Evolutionary conservation across 352 stramenopile species (phyloP).

Genomic region (Phytophthora chlamydospora): DNA sequence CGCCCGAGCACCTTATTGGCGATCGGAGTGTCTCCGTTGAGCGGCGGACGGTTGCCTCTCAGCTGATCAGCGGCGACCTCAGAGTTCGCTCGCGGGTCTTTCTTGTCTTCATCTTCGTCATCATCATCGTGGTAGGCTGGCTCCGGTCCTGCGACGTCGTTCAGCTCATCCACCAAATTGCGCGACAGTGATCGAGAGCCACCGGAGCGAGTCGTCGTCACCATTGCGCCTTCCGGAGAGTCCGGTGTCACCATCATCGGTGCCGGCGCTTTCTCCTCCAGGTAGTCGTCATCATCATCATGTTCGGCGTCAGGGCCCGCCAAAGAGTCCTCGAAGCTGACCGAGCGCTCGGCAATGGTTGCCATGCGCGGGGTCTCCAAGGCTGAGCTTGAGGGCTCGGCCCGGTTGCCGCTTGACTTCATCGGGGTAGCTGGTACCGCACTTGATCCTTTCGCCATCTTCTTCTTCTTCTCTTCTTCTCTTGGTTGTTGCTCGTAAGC

Average conservation of each 20-base stretch:
- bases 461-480: conserved; percentile 12
- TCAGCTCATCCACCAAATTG: neutral
- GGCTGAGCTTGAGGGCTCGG: neutral
- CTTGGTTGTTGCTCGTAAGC: too few relatives aligned
- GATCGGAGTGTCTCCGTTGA: neutral
- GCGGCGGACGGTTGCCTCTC: neutral
- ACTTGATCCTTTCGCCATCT: conserved; percentile 14
- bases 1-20: neutral
- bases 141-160: neutral
- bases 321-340: conserved; percentile 6
- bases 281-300: conserved; percentile 2
- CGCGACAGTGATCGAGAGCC: neutral
- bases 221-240: neutral
- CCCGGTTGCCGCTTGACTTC: neutral
- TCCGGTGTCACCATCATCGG: neutral
- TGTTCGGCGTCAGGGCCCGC: conserved; percentile 1
- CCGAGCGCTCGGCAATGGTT: conserved; percentile 4
- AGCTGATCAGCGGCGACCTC: neutral
- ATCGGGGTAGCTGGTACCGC: conserved; percentile 9
- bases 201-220: neutral
- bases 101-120: neutral
- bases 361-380: neutral
- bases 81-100: neutral
- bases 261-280: conserved; percentile 1
- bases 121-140: too few relatives aligned